Evolutionary conservation across 768 basidiomycete genomes (phyloP).

Genomic region (Termitomyces sp.): DNA sequence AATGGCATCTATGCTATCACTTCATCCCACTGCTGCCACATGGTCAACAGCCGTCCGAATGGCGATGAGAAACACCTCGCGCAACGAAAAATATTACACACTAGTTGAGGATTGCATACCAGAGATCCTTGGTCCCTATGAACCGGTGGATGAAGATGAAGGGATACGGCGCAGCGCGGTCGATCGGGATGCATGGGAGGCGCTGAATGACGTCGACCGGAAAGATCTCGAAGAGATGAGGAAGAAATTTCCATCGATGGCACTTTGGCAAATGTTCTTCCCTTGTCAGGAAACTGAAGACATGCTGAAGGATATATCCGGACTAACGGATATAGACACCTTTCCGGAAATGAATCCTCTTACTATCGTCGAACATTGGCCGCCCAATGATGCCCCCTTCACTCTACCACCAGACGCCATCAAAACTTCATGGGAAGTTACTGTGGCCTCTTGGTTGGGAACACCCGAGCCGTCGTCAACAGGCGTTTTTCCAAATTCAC

Average conservation of each 20-base stretch:
- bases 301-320: not conserved
- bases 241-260: not conserved
- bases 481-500: not conserved
- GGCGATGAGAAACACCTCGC: not conserved
- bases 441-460: not conserved
- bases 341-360: not conserved
- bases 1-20: not conserved
- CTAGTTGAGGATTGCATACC: not conserved
- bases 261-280: slow-evolving; percentile 2
- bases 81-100: not conserved
- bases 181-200: not conserved
- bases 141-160: not conserved
- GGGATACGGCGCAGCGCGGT: not conserved
- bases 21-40: not conserved
- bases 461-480: not conserved
- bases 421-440: not conserved
- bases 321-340: not conserved
- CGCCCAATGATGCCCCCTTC: not conserved
- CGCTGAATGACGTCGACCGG: not conserved
- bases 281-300: not conserved
- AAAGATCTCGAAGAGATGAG: not conserved
- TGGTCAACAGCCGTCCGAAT: not conserved
- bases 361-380: not conserved
- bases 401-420: not conserved
- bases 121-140: not conserved